Evolutionary conservation across 257 asterid species (phyloP), one percentile per base, ranked within the genome.

Genomic region (Nicotiana obtusifolia): DNA sequence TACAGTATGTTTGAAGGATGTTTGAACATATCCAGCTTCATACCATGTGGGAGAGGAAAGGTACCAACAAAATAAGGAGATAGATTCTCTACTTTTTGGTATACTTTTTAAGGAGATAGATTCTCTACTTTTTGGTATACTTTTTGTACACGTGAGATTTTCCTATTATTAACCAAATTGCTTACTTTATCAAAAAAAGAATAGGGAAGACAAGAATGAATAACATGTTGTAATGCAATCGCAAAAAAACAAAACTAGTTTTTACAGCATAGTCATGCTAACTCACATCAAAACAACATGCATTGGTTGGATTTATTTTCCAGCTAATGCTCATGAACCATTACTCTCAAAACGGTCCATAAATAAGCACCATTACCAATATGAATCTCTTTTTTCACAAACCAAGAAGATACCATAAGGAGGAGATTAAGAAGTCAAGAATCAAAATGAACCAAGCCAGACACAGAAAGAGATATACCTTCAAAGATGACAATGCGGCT

Each of bases 401-500:
- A 73, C 22, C 17, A 20, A 47, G 61, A 73, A 22, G 61, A 73
- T 54, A 24, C n/a, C 37, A 73, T 1, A 6, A 22, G 8, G 37
- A 47, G 10, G 79, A 52, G 22, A 73, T 47, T 20, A 47, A 73
- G 33, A 73, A 73, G 15, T n/a, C 41, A 14, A 14, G 47, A 24
- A 47, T 73, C 41, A 7, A 73, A 49, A 13, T 47, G 16, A 73
- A 24, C 61, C 79, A 73, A 24, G 26, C 61, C 4, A 47, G 61
- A 73, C 61, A 49, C 8, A 73, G 61, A 47, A 73, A 47, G 61
- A 80, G 90, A 17, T 88, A 17, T 88, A 93, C 99, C 80, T 89
- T 86, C 82, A 94, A 83, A 61, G 97, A 91, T 83, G 97, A 87
- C 82, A 92, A 78, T 19, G 89, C 84, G 73, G 98, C 97, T 66